These are phyloP conservation scores for Phaeosphaeriaceae sp. DNA, from an alignment of 2,329 filamentous ascomycete species.

Conservation along the genomic window DNA sequence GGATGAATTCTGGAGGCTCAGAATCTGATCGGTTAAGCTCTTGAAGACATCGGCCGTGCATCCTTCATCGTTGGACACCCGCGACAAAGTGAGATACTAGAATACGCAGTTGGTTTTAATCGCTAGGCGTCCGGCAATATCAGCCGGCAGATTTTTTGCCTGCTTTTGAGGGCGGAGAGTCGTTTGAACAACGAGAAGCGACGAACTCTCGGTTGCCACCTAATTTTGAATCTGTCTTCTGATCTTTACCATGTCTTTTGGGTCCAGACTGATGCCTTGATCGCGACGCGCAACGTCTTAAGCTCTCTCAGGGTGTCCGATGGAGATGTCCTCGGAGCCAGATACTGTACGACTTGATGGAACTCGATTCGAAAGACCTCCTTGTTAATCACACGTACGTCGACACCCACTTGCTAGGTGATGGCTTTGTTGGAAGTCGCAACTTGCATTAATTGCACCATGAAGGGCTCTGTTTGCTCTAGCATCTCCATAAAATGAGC, in stretches of 20 bases:
- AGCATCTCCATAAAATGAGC: constrained; percentile 1
- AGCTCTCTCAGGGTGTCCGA: too few relatives aligned
- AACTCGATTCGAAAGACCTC: constrained; percentile 6
- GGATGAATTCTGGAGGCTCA: constrained; percentile 1
- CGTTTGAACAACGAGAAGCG: constrained; percentile 6
- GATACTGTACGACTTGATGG: constrained; percentile 5
- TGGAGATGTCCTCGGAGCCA: constrained; percentile 1
- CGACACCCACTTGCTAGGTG: not conserved
- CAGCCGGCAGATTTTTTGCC: constrained; percentile 7
- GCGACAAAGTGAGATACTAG: constrained; percentile 1
- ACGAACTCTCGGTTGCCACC: not conserved
- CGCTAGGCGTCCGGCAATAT: constrained; percentile 7
- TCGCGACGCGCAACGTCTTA: constrained; percentile 1
- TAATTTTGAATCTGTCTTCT: not conserved
- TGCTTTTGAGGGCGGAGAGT: constrained; percentile 6
- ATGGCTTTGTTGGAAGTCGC: constrained; percentile 1
- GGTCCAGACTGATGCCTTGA: not conserved
- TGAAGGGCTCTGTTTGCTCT: not conserved
- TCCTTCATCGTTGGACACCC: not conserved
- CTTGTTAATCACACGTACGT: not conserved
- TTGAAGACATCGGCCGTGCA: constrained; percentile 10
- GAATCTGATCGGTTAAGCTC: constrained; percentile 6
- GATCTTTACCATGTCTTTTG: not conserved
- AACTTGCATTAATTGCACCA: not conserved
- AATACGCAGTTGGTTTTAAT: constrained; percentile 5